Evolutionary conservation across 768 basidiomycete species (phyloP), one percentile per base, ranked within the genome.

Genomic region (Rhizopogon rudus): DNA sequence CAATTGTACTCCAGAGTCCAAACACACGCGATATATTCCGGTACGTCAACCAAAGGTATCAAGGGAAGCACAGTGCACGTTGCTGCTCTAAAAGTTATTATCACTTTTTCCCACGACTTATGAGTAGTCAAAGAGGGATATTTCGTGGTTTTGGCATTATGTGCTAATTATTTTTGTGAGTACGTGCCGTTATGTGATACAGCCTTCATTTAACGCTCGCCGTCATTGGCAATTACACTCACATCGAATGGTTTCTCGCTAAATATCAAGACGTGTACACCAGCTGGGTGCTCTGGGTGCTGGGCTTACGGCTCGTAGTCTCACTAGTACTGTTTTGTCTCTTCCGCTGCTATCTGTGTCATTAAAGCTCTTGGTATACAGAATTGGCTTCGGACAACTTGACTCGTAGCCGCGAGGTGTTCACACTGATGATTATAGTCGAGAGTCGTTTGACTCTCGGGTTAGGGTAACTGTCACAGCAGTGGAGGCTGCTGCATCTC

Each of bases 341-440:
- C 60, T 68, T 16, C 62, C 61, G 6, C 2, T 67, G 9, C 54
- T 60, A 66, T 64, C 54, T 58, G 64, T 53, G 35, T 37, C 13
- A 13, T 10, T 37, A 10, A 37, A 37, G 12, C 12, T 13, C 35
- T 37, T 37, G 13, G 35, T 10, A 12, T 13, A 12, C 13, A 5
- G 5, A 33, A 37, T 37, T 37, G 35, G 35, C 12, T 37, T 12
- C 12, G 13, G 35, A 37, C 5, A 13, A 37, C 13, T 37, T 37
- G 12, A 37, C 13, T 12, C 22, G 28, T 12, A 22, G 44, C 22
- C 39, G 25, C 10, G 49, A 53, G 10, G 48, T 59, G 28, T 64
- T 69, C 40, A 61, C 64, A 4, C 64, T 61, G 1, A 61, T 40
- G 51, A 45, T 67, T 3, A 14, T 64, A n/a, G 64, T 69, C n/a